These are phyloP conservation scores for Russula sp. DNA, from an alignment of 768 basidiomycete species.

Conservation along the genomic window DNA sequence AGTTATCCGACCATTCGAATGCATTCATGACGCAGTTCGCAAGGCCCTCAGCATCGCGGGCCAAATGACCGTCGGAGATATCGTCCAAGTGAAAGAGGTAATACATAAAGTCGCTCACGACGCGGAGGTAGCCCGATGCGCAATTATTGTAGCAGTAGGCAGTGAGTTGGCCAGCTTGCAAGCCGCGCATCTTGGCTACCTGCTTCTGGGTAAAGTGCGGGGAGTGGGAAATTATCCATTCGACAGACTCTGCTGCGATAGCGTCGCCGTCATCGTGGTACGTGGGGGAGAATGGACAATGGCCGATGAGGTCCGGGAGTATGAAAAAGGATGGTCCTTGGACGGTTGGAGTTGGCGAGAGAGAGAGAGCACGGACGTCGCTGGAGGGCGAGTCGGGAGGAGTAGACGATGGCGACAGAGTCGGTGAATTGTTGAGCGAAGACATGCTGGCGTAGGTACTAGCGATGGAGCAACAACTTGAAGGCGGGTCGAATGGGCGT, in stretches of 20 bases:
- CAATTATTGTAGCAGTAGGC: conserved; percentile 62
- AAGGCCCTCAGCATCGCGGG: conserved; percentile 52
- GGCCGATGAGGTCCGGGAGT: conserved; percentile 74
- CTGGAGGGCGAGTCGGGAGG: conserved; percentile 14
- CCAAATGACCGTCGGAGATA: conserved; percentile 76
- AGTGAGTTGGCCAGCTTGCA: conserved; percentile 69
- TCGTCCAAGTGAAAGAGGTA: conserved; percentile 80
- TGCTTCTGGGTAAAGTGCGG: conserved; percentile 55
- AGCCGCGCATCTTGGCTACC: conserved; percentile 59
- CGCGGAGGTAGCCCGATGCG: conserved; percentile 58
- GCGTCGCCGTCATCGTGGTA: conserved; percentile 58
- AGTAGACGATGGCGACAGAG: conserved; percentile 19
- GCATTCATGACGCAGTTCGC: conserved; percentile 69
- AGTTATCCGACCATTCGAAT: conserved; percentile 63
- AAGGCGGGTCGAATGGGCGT: background rate
- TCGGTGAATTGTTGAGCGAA: conserved; percentile 20
- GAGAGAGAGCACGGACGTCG: conserved; percentile 14
- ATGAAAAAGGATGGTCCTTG: conserved; percentile 28
- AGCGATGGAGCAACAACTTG: background rate
- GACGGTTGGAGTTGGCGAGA: conserved; percentile 27
- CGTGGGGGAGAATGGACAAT: conserved; percentile 59
- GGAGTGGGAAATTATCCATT: conserved; percentile 61
- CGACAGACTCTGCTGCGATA: conserved; percentile 60
- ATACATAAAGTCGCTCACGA: conserved; percentile 73
- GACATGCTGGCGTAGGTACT: conserved; percentile 15